Evolutionary conservation across 106 monocot genomes (phyloP).

Genomic region (Cymbidium sinense): DNA sequence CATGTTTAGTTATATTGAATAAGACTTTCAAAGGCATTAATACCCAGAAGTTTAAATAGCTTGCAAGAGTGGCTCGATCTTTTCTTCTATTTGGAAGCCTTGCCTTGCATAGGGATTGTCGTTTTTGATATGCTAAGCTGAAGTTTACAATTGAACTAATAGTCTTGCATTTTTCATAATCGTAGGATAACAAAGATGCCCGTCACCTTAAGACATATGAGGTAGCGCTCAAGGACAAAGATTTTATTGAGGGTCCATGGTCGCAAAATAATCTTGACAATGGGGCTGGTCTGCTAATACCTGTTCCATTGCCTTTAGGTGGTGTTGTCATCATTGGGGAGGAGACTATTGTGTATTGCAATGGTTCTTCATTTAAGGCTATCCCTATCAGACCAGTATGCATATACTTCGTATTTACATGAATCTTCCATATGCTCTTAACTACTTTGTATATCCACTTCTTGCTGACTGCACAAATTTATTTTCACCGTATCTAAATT

Average conservation of each 20-base stretch:
- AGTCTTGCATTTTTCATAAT: background rate
- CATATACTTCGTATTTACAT: background rate
- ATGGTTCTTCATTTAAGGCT: slow-evolving; percentile 77
- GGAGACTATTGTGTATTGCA: slow-evolving; percentile 95
- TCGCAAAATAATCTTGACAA: slow-evolving; percentile 95
- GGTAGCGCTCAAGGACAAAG: slow-evolving; percentile 95
- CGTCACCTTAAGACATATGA: slow-evolving; percentile 99
- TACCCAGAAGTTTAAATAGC: background rate
- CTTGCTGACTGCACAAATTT: background rate
- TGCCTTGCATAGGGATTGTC: background rate
- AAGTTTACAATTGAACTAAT: background rate
- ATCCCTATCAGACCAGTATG: slow-evolving; percentile 81
- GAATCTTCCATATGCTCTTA: background rate
- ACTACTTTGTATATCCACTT: background rate
- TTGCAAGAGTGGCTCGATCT: background rate
- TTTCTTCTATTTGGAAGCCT: background rate
- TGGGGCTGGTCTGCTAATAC: slow-evolving; percentile 90
- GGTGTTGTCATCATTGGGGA: slow-evolving; percentile 99
- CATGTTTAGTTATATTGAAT: background rate
- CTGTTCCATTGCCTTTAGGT: slow-evolving; percentile 94
- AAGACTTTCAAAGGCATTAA: background rate
- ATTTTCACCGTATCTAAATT: background rate
- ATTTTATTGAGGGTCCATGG: slow-evolving; percentile 98
- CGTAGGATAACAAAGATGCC: slow-evolving; percentile 97
- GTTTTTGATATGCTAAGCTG: slow-evolving; percentile 2